phyloP scores from a whole-genome alignment of 495 filamentous ascomycete species.

The Copromyces sp. region DNA sequence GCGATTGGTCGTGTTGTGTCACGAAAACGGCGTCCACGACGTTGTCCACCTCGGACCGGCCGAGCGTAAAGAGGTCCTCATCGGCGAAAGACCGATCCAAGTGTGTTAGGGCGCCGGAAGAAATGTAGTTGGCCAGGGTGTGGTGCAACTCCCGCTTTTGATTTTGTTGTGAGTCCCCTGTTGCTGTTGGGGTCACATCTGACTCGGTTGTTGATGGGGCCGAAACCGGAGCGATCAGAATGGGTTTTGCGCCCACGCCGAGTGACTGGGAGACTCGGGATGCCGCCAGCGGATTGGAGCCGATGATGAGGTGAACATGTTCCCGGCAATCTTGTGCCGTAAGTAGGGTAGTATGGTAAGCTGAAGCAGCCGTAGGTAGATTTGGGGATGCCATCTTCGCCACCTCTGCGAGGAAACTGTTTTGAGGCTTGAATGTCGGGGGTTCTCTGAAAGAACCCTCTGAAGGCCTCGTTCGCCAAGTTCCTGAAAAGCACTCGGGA shows the following conservation, averaged over 20 bases:
- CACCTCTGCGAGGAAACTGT: background rate
- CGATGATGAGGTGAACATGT: slow-evolving; percentile 80
- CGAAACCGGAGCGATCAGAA: slow-evolving; percentile 58
- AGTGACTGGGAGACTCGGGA: slow-evolving; percentile 71
- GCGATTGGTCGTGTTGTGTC: slow-evolving; percentile 42
- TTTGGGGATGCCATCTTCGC: slow-evolving; percentile 5
- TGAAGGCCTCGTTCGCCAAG: background rate
- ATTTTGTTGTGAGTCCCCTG: slow-evolving; percentile 17
- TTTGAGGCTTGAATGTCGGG: background rate
- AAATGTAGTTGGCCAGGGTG: slow-evolving; percentile 59
- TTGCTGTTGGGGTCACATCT: slow-evolving; percentile 24
- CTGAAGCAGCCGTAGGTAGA: background rate
- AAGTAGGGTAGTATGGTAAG: slow-evolving; percentile 49
- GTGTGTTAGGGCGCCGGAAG: slow-evolving; percentile 64
- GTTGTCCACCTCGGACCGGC: slow-evolving; percentile 63
- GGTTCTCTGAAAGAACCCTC: background rate
- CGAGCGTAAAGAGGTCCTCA: slow-evolving; percentile 65
- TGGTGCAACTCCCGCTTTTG: slow-evolving; percentile 45
- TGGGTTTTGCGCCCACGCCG: slow-evolving; percentile 76
- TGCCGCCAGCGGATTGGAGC: slow-evolving; percentile 76
- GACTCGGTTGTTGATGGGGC: background rate
- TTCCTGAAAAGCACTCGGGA: background rate
- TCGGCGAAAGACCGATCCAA: slow-evolving; percentile 57
- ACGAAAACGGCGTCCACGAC: slow-evolving; percentile 93
- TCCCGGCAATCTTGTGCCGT: slow-evolving; percentile 63